Evolutionary conservation across 805 yeast species (phyloP), one percentile per base, ranked within the genome.

Genomic region (Blastobotrys americana): DNA sequence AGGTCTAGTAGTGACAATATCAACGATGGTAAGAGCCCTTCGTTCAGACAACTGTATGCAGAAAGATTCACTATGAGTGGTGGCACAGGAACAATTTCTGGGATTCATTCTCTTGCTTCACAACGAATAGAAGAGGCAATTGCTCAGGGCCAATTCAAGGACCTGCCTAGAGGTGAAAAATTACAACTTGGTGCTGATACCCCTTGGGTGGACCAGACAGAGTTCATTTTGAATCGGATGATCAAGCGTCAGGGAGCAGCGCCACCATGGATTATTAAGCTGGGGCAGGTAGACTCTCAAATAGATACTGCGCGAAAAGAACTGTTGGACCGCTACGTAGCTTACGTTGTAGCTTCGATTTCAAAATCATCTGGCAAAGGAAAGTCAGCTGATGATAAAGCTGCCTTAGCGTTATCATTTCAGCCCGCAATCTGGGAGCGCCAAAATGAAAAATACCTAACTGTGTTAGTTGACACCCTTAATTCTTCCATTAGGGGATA

Each of bases 231-330:
- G 65, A 88, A 88, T 63, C 78, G 84, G 49, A 81, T 88, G 37
- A 64, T 88, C 43, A 55, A 63, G 43, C 73, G 76, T 36, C 96
- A 88, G 60, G 88, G 85, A 40, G 79, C 85, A 1, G 67, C 79
- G 8, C 95, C 96, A 0, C 95, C 95, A 0, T 88, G 96, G 96
- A 81, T 88, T 31, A 95, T 86, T 54, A 80, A 76, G 44, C 93
- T 84, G 60, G 69, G 75, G 16, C 70, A 76, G 1, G 76, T 82
- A 3, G 71, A 73, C 36, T 48, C 55, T 2, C 75, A 74, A 31
- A 69, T 83, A 5, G 57, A 54, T 2, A 55, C 55, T 0, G 77
- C 84, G 43, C 62, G 88, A 42, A 49, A 52, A n/a, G 35, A 34
- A 5, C 23, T 22, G 37, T 18, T 28, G 21, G 15, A 19, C 27